These are phyloP conservation scores for Cadophora malorum DNA, from an alignment of 2,329 filamentous ascomycete genomes.

Conservation along the genomic window DNA sequence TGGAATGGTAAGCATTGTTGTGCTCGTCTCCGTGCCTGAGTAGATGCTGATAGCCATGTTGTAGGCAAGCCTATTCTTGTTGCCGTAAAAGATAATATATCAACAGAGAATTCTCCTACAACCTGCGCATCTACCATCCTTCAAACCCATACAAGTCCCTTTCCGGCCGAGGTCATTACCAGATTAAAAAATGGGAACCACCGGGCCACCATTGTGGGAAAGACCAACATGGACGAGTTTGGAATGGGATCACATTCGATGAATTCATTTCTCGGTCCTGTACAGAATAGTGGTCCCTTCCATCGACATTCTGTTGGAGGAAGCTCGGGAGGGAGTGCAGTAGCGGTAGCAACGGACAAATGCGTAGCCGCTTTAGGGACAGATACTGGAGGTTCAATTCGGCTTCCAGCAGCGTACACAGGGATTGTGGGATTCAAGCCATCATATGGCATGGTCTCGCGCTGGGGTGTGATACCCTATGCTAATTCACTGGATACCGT, in stretches of 20 bases:
- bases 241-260: constrained; percentile 89
- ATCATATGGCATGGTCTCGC: constrained; percentile 71
- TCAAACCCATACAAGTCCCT: constrained; percentile 73
- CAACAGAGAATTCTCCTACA: constrained; percentile 68
- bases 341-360: constrained; percentile 72
- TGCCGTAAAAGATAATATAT: constrained; percentile 79
- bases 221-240: constrained; percentile 95
- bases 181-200: constrained; percentile 69
- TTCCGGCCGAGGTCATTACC: constrained; percentile 80
- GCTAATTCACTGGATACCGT: constrained; percentile 78
- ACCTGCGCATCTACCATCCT: constrained; percentile 85
- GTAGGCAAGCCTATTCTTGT: constrained; percentile 12
- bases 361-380: constrained; percentile 78
- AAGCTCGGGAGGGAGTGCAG: constrained; percentile 92
- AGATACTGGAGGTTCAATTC: constrained; percentile 79
- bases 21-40: background rate
- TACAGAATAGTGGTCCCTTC: constrained; percentile 47
- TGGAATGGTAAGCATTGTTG: constrained; percentile 1
- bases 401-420: constrained; percentile 75
- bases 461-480: constrained; percentile 75
- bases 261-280: constrained; percentile 70
- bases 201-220: constrained; percentile 62
- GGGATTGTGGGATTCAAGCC: constrained; percentile 75
- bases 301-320: constrained; percentile 72
- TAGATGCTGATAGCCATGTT: constrained; percentile 1